A percentile compares a stretch with the other conserved stretches of the same genome.
Conservation (phyloP, 768 basidiomycete species). For the Hemileccinum rubropunctum region DNA sequence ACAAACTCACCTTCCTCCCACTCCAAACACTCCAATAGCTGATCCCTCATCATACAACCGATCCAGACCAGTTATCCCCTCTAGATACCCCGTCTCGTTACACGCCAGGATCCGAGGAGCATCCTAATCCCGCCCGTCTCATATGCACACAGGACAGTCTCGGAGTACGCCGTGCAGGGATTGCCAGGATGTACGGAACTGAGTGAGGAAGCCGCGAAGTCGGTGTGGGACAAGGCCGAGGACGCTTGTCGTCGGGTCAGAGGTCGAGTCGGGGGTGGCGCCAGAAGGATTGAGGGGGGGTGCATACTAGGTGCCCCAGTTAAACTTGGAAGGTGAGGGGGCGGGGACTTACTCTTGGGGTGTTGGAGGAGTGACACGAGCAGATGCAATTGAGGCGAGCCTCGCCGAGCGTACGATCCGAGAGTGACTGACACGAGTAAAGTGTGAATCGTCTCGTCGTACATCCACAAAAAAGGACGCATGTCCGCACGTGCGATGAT, state of each 20-base stretch:
- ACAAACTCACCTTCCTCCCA: constrained; percentile 62
- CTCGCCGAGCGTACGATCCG: constrained; percentile 95
- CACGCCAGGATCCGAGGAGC: constrained; percentile 77
- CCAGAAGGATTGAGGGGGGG: constrained; percentile 47
- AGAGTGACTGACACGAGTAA: constrained; percentile 50
- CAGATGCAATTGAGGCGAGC: constrained; percentile 86
- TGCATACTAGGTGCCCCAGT: constrained; percentile 44
- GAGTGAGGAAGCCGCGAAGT: constrained; percentile 83
- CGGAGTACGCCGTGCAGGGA: constrained; percentile 94
- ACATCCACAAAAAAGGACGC: constrained; percentile 22
- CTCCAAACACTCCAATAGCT: constrained; percentile 64
- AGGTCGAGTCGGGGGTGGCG: constrained; percentile 3
- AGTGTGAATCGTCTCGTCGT: background rate
- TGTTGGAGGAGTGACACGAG: constrained; percentile 88
- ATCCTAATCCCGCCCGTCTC: constrained; percentile 76
- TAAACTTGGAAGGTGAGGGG: background rate
- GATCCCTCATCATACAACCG: constrained; percentile 71
- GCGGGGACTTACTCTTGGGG: constrained; percentile 65
- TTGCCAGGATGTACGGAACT: constrained; percentile 81
- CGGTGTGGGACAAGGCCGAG: constrained; percentile 93
- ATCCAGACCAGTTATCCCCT: constrained; percentile 75
- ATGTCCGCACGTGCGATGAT: constrained; percentile 96
- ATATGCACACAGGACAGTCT: constrained; percentile 79
- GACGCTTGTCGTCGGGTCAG: constrained; percentile 43
- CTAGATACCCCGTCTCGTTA: constrained; percentile 76